A percentile compares a stretch with the other conserved stretches of the same genome.
Evolutionary conservation across 768 basidiomycete species (phyloP).

Genomic region (Hydnomerulius pinastri): DNA sequence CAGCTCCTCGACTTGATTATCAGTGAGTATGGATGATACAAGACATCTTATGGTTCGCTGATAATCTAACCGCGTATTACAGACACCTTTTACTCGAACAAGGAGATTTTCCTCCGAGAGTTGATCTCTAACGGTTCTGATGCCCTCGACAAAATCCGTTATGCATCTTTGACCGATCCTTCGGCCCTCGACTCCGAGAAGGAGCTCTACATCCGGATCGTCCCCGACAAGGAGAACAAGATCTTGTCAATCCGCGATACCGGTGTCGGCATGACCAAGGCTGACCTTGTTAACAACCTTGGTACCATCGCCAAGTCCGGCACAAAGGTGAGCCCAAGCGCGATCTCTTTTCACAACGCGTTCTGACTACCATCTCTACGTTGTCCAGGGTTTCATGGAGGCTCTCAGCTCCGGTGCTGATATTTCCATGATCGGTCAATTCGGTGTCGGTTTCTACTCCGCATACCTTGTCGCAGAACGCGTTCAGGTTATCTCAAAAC

Average conservation of each 20-base stretch:
- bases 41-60: constrained; percentile 1
- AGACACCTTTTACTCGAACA: constrained; percentile 99
- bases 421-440: constrained; percentile 97
- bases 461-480: constrained; percentile 98
- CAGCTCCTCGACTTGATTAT: constrained; percentile 99
- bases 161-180: constrained; percentile 93
- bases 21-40: constrained; percentile 54
- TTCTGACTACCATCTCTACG: constrained; percentile 12
- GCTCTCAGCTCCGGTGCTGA: constrained; percentile 88
- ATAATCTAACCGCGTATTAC: constrained; percentile 10
- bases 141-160: constrained; percentile 99
- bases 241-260: constrained; percentile 88
- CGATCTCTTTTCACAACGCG: not conserved
- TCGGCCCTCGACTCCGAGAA: constrained; percentile 85
- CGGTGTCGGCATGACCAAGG: constrained; percentile 99
- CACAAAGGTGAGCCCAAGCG: constrained; percentile 63
- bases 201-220: constrained; percentile 94
- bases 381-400: constrained; percentile 94
- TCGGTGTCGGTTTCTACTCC: constrained; percentile 99
- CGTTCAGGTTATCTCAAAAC: constrained; percentile 98
- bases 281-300: constrained; percentile 99
- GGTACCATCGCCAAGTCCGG: constrained; percentile 96
- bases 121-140: constrained; percentile 96
- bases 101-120: constrained; percentile 99
- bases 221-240: constrained; percentile 96